Evolutionary conservation across 1,284 basidiomycete species (phyloP), one percentile per base, ranked within the genome.

Genomic region (Ganoderma sinense): DNA sequence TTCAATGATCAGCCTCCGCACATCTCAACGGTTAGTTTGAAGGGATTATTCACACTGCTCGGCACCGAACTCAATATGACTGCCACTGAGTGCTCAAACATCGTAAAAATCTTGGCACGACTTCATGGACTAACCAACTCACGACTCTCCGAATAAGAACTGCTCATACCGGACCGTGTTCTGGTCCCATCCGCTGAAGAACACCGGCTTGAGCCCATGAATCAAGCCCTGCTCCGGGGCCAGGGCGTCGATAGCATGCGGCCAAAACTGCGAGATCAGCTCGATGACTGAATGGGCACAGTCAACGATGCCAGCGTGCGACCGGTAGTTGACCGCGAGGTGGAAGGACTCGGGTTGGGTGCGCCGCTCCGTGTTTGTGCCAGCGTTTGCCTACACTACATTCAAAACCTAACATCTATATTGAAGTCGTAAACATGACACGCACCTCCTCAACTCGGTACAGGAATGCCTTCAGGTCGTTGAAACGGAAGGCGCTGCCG

Each of bases 401-500:
- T 13, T 58, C 33, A 58, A 20, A 1, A n/a, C n/a, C 29, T 23
- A 8, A n/a, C 8, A 20, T 39, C 11, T 3, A 13, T 6, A 58
- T 13, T 36, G 2, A 4, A 1, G 20, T n/a, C 41, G 36, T 18
- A 16, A 41, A 41, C 20, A 33, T 7, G 33, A 3, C 14, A 33
- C 43, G 58, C 39, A 88, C 91, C 81, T 93, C 89, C 80, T 93
- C 90, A 0, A 88, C 77, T 31, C 87, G 83, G 68, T 87, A 87
- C 33, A 93, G 73, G 74, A 91, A 90, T 0, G 91, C 85, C 73
- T 91, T 94, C 67, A 94, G 76, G 56, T 93, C 92, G 71, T 91
- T 82, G 77, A 94, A 94, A 16, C 89, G 80, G 74, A 94, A 94
- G 0, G 90, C 87, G 67, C 90, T 92, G 0, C 92, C 92, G 1